Evolutionary conservation across 169 alveolate species (phyloP), one percentile per base, ranked within the genome.

Genomic region (Plasmodium yoelii): DNA sequence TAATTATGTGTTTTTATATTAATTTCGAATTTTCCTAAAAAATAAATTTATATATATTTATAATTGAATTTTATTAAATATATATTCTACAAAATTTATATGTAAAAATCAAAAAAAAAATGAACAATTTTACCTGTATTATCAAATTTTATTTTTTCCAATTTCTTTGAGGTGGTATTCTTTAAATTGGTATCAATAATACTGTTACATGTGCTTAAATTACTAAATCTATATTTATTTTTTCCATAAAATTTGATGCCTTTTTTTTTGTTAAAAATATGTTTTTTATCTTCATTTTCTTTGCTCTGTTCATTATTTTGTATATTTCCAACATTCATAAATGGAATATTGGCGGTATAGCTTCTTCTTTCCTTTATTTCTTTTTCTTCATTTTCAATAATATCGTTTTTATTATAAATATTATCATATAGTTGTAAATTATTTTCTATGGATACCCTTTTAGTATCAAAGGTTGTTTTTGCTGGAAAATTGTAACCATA

Each of bases 1-100:
- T 82, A 63, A 51, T 68, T 82, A 59, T 69, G 67, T 5, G 86
- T 55, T 68, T 55, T 82, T 57, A 82, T 65, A 39, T 82, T 82
- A 73, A 69, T 82, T 13, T 46, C 44, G 8, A 9, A 53, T 39
- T 82, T 82, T 15, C 55, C 90, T 82, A 39, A 18, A 60, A 60
- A 59, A 57, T 6, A 12, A 51, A 51, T 15, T 13, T 15, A 51
- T 15, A 51, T 22, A 51, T 15, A 34, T 34, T 34, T 34, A 34
- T 34, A 34, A 34, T 34, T 34, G 42, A 34, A 34, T 34, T 34
- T 34, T 34, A 34, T 34, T 7, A 34, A 34, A 34, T 34, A 0
- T 5, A 34, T 4, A 34, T 34, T 34, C 42, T 34, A 34, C 7
- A 34, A 34, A 5, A 5, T 34, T 34, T 51, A 3, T 0, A 13